Conservation (phyloP, 768 basidiomycete species). For the Lactarius deliciosus region DNA sequence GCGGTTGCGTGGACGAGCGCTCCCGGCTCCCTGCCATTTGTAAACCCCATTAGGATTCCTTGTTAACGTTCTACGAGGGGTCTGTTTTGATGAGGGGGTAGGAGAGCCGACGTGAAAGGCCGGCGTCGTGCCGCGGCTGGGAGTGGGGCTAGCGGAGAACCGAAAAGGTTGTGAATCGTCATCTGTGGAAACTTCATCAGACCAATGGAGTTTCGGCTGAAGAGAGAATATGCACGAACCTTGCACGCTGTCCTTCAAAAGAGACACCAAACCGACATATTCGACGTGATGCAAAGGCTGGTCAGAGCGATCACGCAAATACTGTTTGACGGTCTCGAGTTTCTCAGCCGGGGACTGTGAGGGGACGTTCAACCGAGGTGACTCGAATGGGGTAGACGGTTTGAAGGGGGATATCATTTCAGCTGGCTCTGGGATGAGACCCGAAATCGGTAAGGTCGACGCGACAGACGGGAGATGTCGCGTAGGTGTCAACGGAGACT, state of each 20-base stretch:
- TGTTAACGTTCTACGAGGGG: constrained; percentile 54
- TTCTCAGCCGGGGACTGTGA: constrained; percentile 43
- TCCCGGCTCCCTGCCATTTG: constrained; percentile 75
- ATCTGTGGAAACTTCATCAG: constrained; percentile 28
- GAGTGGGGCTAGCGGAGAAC: constrained; percentile 52
- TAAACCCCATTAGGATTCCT: constrained; percentile 76
- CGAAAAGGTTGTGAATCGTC: constrained; percentile 53
- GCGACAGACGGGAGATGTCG: constrained; percentile 1
- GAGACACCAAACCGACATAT: constrained; percentile 52
- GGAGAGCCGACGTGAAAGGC: constrained; percentile 31
- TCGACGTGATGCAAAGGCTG: constrained; percentile 52
- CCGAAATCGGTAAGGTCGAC: constrained; percentile 1
- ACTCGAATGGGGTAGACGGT: constrained; percentile 28
- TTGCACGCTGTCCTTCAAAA: constrained; percentile 53
- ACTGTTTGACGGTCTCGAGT: constrained; percentile 49
- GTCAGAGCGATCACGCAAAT: constrained; percentile 45
- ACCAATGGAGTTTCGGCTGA: constrained; percentile 13
- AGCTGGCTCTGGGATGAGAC: constrained; percentile 11
- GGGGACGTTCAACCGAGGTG: constrained; percentile 13
- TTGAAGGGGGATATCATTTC: constrained; percentile 30
- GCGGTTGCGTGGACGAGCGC: constrained; percentile 65
- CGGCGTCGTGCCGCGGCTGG: constrained; percentile 42
- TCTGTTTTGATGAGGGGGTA: constrained; percentile 33
- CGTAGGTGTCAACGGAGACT: constrained; percentile 16
- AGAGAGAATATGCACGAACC: constrained; percentile 36